phyloP scores from a whole-genome alignment of 2,329 filamentous ascomycete genomes.

The Venturia pyrina region DNA sequence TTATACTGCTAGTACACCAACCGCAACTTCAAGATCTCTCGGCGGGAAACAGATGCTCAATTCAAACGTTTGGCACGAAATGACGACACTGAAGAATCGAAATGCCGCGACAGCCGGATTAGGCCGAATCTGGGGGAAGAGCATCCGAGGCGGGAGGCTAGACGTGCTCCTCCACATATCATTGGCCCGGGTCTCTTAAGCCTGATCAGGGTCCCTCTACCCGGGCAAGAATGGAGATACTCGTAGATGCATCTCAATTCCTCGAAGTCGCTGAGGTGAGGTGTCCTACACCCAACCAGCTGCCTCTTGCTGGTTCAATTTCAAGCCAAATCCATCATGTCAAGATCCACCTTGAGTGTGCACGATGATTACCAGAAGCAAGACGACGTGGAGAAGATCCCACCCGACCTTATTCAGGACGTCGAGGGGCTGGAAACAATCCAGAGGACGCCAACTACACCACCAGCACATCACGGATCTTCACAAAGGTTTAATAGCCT shows the following conservation, averaged over 20 bases:
- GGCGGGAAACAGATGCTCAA: no score
- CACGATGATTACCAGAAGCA: neutral
- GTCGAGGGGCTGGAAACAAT: conserved; percentile 6
- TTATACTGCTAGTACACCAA: no score
- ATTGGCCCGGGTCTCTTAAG: neutral
- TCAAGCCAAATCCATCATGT: neutral
- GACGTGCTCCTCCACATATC: neutral
- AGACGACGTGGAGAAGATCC: neutral
- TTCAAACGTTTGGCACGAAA: neutral
- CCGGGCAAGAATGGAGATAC: neutral
- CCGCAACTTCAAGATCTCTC: no score
- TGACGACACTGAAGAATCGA: neutral
- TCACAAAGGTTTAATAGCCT: conserved; percentile 12
- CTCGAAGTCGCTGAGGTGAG: neutral
- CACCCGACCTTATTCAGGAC: neutral
- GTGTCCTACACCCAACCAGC: no score
- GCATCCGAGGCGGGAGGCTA: neutral
- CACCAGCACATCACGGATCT: conserved; percentile 10
- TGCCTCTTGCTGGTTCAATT: no score
- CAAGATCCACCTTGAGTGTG: neutral
- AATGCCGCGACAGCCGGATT: neutral
- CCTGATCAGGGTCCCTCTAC: neutral
- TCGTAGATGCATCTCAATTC: neutral
- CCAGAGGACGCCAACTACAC: neutral
- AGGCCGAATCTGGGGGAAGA: neutral